Conservation (phyloP, 768 basidiomycete genomes). For the Daedaleopsis nitida region DNA sequence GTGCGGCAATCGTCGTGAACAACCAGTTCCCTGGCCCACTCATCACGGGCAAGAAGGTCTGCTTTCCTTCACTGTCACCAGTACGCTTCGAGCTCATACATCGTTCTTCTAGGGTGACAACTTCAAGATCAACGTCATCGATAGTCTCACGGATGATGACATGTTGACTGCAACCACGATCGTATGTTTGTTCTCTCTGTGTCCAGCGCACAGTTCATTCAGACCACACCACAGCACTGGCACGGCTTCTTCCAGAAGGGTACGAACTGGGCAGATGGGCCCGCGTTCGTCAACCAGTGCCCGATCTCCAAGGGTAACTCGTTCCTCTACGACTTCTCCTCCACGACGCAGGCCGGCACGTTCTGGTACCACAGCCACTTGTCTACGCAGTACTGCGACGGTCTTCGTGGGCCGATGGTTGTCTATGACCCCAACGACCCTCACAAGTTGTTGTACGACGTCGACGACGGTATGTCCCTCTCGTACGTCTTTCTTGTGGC, state of each 20-base stretch:
- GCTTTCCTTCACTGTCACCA: not conserved
- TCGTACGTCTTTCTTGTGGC: too few species aligned
- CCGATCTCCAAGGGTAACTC: conserved; percentile 39
- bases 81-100: not conserved
- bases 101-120: conserved; percentile 19
- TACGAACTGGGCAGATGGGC: conserved; percentile 48
- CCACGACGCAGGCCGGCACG: conserved; percentile 32
- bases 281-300: conserved; percentile 47
- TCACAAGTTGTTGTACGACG: conserved; percentile 30
- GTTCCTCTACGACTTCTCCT: conserved; percentile 41
- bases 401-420: conserved; percentile 39
- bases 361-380: conserved; percentile 48
- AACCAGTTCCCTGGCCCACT: conserved; percentile 26
- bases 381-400: conserved; percentile 43
- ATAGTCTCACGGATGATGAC: conserved; percentile 22
- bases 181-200: conserved; percentile 4
- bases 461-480: conserved; percentile 26
- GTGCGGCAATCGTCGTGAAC: conserved; percentile 24
- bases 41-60: conserved; percentile 26
- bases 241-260: conserved; percentile 51
- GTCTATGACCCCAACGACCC: conserved; percentile 35
- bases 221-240: conserved; percentile 36
- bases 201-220: not conserved
- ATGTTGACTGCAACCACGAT: conserved; percentile 25
- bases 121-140: conserved; percentile 27